These are phyloP conservation scores for Monilinia vaccinii-corymbosi DNA, from an alignment of 2,329 filamentous ascomycete genomes.

Conservation along the genomic window DNA sequence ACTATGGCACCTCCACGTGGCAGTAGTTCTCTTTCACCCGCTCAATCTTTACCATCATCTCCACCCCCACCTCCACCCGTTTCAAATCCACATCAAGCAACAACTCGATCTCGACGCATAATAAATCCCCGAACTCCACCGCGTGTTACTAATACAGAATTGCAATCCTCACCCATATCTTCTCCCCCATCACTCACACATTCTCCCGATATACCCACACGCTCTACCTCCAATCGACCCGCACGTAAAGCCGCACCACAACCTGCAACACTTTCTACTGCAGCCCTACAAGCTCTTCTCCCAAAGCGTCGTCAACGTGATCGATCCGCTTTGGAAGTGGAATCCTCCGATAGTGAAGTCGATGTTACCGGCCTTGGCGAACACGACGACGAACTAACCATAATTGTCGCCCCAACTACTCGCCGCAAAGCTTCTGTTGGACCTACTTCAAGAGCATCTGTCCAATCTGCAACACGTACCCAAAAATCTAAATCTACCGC, in stretches of 20 bases:
- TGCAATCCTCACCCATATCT: conserved; percentile 33
- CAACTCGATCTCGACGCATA: conserved; percentile 19
- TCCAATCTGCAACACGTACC: not conserved
- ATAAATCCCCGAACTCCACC: conserved; percentile 23
- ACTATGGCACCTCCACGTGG: conserved; percentile 30
- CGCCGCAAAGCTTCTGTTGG: conserved; percentile 17
- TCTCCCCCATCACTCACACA: conserved; percentile 59
- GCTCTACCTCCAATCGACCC: conserved; percentile 10
- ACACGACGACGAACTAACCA: conserved; percentile 47
- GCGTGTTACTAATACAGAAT: conserved; percentile 10
- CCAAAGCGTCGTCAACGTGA: conserved; percentile 27
- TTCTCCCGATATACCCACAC: conserved; percentile 42
- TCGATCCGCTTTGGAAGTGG: conserved; percentile 32
- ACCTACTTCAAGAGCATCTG: conserved; percentile 11
- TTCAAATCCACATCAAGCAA: conserved; percentile 7
- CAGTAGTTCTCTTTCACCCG: conserved; percentile 24
- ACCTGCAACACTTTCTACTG: conserved; percentile 27
- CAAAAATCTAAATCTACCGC: conserved; percentile 16
- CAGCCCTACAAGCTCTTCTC: conserved; percentile 31
- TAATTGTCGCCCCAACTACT: conserved; percentile 33
- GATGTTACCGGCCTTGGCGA: conserved; percentile 40
- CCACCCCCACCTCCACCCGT: conserved; percentile 16
- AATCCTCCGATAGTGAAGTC: conserved; percentile 37
- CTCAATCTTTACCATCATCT: conserved; percentile 15
- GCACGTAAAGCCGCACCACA: conserved; percentile 16